Evolutionary conservation across 768 basidiomycete genomes (phyloP), one percentile per base, ranked within the genome.

Genomic region (Cystofilobasidium macerans): DNA sequence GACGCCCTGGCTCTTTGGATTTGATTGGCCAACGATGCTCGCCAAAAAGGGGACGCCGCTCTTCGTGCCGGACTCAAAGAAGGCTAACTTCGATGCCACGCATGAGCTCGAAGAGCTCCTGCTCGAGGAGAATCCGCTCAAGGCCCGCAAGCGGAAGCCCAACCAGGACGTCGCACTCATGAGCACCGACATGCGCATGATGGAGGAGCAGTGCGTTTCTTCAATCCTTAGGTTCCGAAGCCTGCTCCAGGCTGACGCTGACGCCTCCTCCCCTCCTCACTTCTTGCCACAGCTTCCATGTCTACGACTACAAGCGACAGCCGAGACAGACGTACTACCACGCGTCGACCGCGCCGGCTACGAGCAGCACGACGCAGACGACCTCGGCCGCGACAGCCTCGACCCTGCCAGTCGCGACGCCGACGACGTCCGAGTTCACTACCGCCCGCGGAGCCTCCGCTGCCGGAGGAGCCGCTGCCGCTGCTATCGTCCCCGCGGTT

Each of bases 31-130:
- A 47, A 2, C 33, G 18, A 38, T 40, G 20, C 1, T 45, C 18
- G 14, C 43, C 45, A 47, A 47, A n/a, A 3, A 24, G 4, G 28
- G 62, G 45, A 61, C 24, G 33, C 36, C 40, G 57, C 47, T 69
- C 38, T 24, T 63, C 26, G 35, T 43, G 5, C 56, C 16, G 42
- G 73, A 98, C 93, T 85, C 86, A n/a, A 98, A 97, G 79, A 95
- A 95, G 77, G 91, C 94, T 35, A 97, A 99, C 76, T 99, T 99
- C 74, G 94, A 99, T 74, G 93, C 94, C 32, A 97, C 94, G 16
- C 93, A 98, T 73, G 94, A 99, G 76, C 79, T 99, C 40, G 94
- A 99, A 73, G 94, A 99, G 77, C 80, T 99, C 26, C 77, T 99
- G 14, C 78, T 99, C 22, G 94, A 99, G 76, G 93, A 97, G 74